Evolutionary conservation across 2,329 filamentous ascomycete genomes (phyloP).

Genomic region (Nannizziopsis arthrosporioides): DNA sequence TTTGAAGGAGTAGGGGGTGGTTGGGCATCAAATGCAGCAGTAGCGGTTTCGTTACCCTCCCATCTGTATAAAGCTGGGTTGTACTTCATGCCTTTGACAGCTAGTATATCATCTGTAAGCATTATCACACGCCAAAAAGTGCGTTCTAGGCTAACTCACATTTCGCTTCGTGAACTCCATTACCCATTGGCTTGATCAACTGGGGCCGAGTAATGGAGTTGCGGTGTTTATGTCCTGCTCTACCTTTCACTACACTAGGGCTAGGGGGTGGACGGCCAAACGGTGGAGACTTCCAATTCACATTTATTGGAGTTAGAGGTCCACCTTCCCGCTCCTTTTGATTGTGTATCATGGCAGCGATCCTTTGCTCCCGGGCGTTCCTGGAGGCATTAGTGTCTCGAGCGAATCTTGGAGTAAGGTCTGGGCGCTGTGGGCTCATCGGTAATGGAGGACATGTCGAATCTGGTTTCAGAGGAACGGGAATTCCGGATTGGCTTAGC

Average conservation of each 20-base stretch:
- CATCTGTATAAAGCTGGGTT: conserved; percentile 77
- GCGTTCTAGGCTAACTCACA: conserved; percentile 44
- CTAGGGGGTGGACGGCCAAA: conserved; percentile 41
- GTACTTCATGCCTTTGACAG: conserved; percentile 90
- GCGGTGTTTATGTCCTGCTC: conserved; percentile 27
- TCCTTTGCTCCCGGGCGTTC: conserved; percentile 51
- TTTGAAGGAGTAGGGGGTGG: conserved; percentile 32
- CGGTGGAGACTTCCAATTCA: conserved; percentile 50
- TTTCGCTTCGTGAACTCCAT: conserved; percentile 61
- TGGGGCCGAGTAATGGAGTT: conserved; percentile 54
- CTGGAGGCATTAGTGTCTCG: conserved; percentile 56
- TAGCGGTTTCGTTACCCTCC: conserved; percentile 90
- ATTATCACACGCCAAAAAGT: conserved; percentile 7
- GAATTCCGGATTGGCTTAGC: conserved; percentile 34
- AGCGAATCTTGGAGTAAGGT: conserved; percentile 51
- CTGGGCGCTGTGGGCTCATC: conserved; percentile 41
- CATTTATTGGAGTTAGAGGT: conserved; percentile 41
- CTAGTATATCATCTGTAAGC: conserved; percentile 35
- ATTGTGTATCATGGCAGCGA: conserved; percentile 34
- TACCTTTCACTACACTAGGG: conserved; percentile 39
- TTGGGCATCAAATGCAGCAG: conserved; percentile 64
- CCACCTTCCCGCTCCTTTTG: conserved; percentile 31
- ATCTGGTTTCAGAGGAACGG: conserved; percentile 18
- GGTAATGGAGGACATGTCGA: conserved; percentile 34
- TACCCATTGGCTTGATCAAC: conserved; percentile 73